phyloP scores from a whole-genome alignment of 192 early-diverging fungal genomes.

The Backusella macrospora region DNA sequence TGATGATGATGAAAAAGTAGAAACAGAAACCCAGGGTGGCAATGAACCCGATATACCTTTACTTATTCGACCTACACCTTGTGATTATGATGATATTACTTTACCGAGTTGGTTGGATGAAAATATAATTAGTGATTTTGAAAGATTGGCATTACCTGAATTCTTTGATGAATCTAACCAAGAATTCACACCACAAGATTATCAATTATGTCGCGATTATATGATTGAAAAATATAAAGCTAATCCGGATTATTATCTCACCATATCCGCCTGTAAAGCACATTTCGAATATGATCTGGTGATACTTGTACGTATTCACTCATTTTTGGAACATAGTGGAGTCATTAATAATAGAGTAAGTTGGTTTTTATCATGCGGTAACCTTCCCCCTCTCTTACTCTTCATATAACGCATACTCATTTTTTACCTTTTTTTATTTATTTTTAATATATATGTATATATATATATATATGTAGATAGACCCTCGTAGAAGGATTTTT shows the following conservation, averaged over 20 bases:
- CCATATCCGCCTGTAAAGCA: constrained; percentile 90
- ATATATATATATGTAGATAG: too few relatives aligned
- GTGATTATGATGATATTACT: constrained; percentile 74
- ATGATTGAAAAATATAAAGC: constrained; percentile 96
- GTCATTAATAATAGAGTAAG: constrained; percentile 94
- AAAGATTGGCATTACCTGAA: constrained; percentile 85
- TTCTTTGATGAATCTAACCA: constrained; percentile 93
- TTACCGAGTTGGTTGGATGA: constrained; percentile 84
- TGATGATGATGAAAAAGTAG: neutral
- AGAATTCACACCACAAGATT: constrained; percentile 70
- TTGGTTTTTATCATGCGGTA: neutral
- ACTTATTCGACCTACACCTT: constrained; percentile 10
- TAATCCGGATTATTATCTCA: constrained; percentile 91
- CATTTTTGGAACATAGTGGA: constrained; percentile 94
- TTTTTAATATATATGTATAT: too few relatives aligned
- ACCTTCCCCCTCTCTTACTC: too few relatives aligned
- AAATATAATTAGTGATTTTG: constrained; percentile 75
- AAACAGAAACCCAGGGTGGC: neutral
- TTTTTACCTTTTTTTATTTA: too few relatives aligned
- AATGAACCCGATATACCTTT: neutral
- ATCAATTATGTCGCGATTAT: constrained; percentile 89
- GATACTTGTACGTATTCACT: constrained; percentile 91
- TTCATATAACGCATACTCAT: too few relatives aligned
- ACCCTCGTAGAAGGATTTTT: constrained; percentile 89
- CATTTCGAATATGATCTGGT: constrained; percentile 94